phyloP scores from a whole-genome alignment of 306 rosid species.

The Lotus japonicus region DNA sequence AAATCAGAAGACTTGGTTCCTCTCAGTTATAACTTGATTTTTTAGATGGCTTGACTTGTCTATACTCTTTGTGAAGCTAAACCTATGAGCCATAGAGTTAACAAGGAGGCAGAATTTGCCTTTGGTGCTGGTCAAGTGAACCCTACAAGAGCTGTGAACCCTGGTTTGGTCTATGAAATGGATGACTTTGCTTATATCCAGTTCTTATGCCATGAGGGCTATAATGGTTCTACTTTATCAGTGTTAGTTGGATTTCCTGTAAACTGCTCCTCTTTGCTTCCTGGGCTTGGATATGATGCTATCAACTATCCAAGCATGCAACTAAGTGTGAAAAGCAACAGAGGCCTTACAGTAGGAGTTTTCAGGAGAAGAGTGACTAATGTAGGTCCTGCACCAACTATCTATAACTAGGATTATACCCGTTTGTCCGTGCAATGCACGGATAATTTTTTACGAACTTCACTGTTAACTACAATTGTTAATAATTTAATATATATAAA shows the following conservation, averaged over 20 bases:
- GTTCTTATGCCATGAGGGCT: slow-evolving; percentile 80
- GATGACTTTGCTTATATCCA: slow-evolving; percentile 52
- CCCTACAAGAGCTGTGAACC: slow-evolving; percentile 57
- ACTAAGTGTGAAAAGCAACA: slow-evolving; percentile 32
- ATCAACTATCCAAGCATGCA: slow-evolving; percentile 80
- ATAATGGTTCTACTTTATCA: slow-evolving; percentile 39
- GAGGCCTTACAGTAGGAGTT: slow-evolving; percentile 27
- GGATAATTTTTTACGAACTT: too few relatives aligned
- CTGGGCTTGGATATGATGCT: slow-evolving; percentile 67
- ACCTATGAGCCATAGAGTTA: slow-evolving; percentile 54
- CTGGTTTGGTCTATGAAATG: slow-evolving; percentile 77
- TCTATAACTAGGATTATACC: too few relatives aligned
- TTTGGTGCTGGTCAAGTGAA: slow-evolving; percentile 78
- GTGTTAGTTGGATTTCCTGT: slow-evolving; percentile 43
- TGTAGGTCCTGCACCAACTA: slow-evolving; percentile 50
- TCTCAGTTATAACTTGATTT: not conserved
- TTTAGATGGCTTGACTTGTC: slow-evolving; percentile 9
- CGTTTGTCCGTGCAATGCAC: too few relatives aligned
- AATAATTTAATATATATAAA: too few relatives aligned
- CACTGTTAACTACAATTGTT: too few relatives aligned
- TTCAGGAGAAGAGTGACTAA: slow-evolving; percentile 70
- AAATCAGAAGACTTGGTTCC: not conserved
- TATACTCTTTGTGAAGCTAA: slow-evolving; percentile 39
- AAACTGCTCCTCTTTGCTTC: slow-evolving; percentile 60
- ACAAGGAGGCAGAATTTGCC: slow-evolving; percentile 62